phyloP scores from a whole-genome alignment of 805 yeast genomes.

The Candida ipomoeae region DNA sequence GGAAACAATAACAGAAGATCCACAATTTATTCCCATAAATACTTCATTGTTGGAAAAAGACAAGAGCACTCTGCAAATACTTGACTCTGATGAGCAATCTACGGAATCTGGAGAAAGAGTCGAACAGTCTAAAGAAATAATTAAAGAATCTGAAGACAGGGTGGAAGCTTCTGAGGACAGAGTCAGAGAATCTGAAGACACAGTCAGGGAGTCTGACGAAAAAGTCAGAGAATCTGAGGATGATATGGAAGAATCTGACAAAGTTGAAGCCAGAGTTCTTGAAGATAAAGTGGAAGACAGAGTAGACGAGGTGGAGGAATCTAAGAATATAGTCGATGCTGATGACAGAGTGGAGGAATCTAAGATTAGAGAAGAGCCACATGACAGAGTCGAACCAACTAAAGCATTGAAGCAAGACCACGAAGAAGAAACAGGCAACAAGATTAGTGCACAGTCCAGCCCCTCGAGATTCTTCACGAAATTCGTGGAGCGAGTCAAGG shows the following conservation, averaged over 20 bases:
- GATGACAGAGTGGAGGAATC: too few relatives aligned
- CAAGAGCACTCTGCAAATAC: neutral
- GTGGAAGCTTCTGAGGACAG: too few relatives aligned
- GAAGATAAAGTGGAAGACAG: too few relatives aligned
- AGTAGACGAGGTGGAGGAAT: too few relatives aligned
- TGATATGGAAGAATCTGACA: too few relatives aligned
- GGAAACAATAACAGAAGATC: conserved; percentile 1
- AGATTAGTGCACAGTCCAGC: neutral
- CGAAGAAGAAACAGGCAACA: neutral
- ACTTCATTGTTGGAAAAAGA: neutral
- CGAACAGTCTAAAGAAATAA: neutral
- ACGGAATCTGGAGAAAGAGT: neutral
- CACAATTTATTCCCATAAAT: neutral
- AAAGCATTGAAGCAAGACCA: neutral
- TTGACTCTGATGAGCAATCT: neutral
- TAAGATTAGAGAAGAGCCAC: too few relatives aligned
- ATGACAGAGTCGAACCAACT: neutral
- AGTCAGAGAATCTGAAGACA: too few relatives aligned
- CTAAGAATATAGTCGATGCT: too few relatives aligned
- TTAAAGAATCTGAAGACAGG: neutral
- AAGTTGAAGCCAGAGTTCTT: too few relatives aligned
- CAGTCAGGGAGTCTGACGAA: too few relatives aligned
- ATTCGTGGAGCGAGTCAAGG: neutral
- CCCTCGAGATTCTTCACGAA: neutral
- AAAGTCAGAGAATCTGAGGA: too few relatives aligned